Evolutionary conservation across 768 basidiomycete genomes (phyloP), one percentile per base, ranked within the genome.

Genomic region (Omphalotus guepiniiformis): DNA sequence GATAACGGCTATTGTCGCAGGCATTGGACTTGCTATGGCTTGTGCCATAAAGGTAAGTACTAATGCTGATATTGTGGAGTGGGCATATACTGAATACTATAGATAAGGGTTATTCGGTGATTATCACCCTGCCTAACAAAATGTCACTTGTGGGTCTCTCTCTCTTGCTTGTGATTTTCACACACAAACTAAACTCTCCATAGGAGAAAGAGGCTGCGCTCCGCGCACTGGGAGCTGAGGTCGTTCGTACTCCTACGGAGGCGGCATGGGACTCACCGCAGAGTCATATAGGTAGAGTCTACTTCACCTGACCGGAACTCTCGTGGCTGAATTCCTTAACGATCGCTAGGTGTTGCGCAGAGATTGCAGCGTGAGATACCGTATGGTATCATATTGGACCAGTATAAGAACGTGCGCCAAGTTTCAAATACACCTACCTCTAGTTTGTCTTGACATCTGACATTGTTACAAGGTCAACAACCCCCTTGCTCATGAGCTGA

Each of bases 171-270:
- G n/a, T 18, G 22, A 8, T 3, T 16, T 28, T 21, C 51, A 7
- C 25, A 26, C 30, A 22, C n/a, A 9, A 9, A 6, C n/a, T 27
- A 29, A 15, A 12, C 29, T 18, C 22, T 12, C 15, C 15, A 35
- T 50, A 84, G 78, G 95, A 99, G 69, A 99, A 99, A 65, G 93
- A 93, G 68, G 90, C 90, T 1, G 78, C 90, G 19, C 74, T 99
- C 23, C 83, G 90, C 32, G 92, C 93, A 0, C 76, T 97, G 8
- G 95, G 96, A 3, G 96, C 96, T 2, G 87, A 93, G 62, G 93
- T 99, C 43, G 74, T 98, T 46, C 88, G 96, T 41, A 97, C 96
- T 3, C 95, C 95, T 3, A 92, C 82, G 9, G 86, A 86, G 46
- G 92, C 88, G 1, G 79, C 88, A 4, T 95, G 83, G 81, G 87